Evolutionary conservation across 805 yeast genomes (phyloP), one percentile per base, ranked within the genome.

Genomic region (Hanseniaspora occidentalis): DNA sequence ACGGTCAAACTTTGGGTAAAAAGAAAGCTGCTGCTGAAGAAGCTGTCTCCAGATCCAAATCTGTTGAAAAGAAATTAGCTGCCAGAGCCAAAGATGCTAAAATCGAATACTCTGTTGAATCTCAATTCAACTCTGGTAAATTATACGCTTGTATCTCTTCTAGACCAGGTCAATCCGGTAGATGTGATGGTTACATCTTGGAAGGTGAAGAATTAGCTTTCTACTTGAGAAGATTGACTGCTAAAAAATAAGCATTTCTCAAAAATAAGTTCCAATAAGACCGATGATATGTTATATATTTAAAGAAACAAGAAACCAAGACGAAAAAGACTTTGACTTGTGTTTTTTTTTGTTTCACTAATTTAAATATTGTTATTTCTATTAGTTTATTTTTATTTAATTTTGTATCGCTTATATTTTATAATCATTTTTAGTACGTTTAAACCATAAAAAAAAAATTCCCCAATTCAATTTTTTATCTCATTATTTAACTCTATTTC

Each of bases 151-250:
- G 76, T 70, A 85, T 92, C 68, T 86, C 98, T 56, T 92, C 98
- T 46, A 86, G 98, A 80, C 98, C 98, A 70, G 98, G 98, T 73
- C 98, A 92, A 80, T 83, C 95, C 57, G 98, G 98, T 73, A 94
- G 98, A 78, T 81, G 86, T 75, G 98, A 92, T 71, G 98, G 98
- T 75, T 92, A 92, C 94, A 82, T 92, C 75, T 84, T 92, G 70
- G 98, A 92, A 79, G 98, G 98, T 75, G 98, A 92, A 71, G 98
- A 92, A 77, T 85, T 92, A 73, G 97, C 97, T 70, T 92, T 92
- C 94, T 92, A 92, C 95, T 81, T 92, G 71, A 86, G 95, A 82
- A 89, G 95, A 85, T 78, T 92, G 74, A 79, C 95, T 71, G 94
- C 96, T 69, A 89, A 92, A 88, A 92, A 89, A 83, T 89, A 86